Conservation (phyloP, 352 stramenopile species). For the Aphanomyces invadans region DNA sequence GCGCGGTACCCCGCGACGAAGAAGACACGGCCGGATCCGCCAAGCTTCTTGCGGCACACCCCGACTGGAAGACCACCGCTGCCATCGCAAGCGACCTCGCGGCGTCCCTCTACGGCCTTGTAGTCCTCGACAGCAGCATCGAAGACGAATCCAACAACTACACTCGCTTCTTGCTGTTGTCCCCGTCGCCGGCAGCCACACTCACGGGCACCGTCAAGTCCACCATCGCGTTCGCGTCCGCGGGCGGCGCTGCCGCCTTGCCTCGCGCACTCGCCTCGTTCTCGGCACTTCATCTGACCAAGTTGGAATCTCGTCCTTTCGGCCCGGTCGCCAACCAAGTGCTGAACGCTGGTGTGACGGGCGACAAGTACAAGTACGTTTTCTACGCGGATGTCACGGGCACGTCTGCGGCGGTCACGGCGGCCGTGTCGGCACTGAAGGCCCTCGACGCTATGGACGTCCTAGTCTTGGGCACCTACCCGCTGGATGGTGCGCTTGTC, state of each 20-base stretch:
- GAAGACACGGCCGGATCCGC: slow-evolving; percentile 96
- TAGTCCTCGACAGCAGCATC: slow-evolving; percentile 81
- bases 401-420: slow-evolving; percentile 22
- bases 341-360: background rate
- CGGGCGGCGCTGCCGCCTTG: slow-evolving; percentile 18
- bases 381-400: slow-evolving; percentile 71
- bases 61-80: slow-evolving; percentile 68
- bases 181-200: slow-evolving; percentile 56
- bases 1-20: slow-evolving; percentile 69
- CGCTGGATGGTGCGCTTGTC: slow-evolving; percentile 8
- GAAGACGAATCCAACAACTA: slow-evolving; percentile 90
- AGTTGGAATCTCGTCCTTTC: slow-evolving; percentile 64
- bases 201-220: slow-evolving; percentile 42
- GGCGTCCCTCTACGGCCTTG: slow-evolving; percentile 89
- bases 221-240: slow-evolving; percentile 67
- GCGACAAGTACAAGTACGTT: slow-evolving; percentile 63
- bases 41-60: slow-evolving; percentile 93
- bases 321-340: background rate
- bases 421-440: background rate
- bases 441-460: background rate
- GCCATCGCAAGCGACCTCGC: slow-evolving; percentile 95
- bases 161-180: slow-evolving; percentile 91
- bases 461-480: slow-evolving; percentile 19
- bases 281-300: slow-evolving; percentile 41
- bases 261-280: background rate